A percentile compares a stretch with the other conserved stretches of the same genome.
Evolutionary conservation across 2,329 filamentous ascomycete species (phyloP).

Genomic region (Microcyclospora tardicrescens): DNA sequence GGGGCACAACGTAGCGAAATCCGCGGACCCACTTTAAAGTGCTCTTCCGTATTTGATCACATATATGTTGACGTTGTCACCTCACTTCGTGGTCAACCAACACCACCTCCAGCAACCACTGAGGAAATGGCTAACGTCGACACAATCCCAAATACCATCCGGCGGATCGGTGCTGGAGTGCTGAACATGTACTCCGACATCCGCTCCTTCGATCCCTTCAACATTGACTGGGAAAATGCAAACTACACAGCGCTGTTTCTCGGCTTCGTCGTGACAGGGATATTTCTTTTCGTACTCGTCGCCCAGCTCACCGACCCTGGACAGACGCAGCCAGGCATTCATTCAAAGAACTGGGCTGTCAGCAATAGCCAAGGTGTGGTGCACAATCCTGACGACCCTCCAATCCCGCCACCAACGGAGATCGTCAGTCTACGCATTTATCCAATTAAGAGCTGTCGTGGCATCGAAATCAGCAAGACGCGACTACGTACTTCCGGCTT

Average conservation of each 20-base stretch:
- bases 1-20: too few species aligned
- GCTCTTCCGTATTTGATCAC: too few species aligned
- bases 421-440: conserved; percentile 44
- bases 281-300: background rate
- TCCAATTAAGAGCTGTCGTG: conserved; percentile 55
- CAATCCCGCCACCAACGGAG: conserved; percentile 26
- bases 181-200: too few species aligned
- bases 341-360: conserved; percentile 10
- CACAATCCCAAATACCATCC: too few species aligned
- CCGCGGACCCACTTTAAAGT: too few species aligned
- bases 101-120: too few species aligned
- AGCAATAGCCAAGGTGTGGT: conserved; percentile 11
- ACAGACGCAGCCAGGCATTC: conserved; percentile 7
- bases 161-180: too few species aligned
- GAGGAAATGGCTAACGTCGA: too few species aligned
- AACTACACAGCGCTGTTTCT: background rate
- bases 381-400: conserved; percentile 13
- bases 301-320: background rate
- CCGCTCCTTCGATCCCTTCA: too few species aligned
- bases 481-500: conserved; percentile 44
- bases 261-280: background rate
- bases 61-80: too few species aligned
- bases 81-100: too few species aligned
- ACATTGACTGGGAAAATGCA: background rate
- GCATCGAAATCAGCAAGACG: conserved; percentile 41